Conservation (phyloP, 2,329 filamentous ascomycete species). For the Talaromyces marneffei region DNA sequence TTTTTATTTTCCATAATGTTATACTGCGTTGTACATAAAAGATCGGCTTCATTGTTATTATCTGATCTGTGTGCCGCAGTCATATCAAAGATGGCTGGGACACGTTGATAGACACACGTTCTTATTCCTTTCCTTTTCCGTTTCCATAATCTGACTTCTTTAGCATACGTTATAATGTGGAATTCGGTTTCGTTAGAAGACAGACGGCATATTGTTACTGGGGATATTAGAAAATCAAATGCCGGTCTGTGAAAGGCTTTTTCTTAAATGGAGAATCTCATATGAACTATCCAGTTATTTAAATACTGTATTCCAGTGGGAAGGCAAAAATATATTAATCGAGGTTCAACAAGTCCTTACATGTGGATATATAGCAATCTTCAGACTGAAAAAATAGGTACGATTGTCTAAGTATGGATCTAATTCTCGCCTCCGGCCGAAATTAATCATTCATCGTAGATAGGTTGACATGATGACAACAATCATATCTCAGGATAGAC, state of each 20-base stretch:
- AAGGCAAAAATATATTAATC: neutral
- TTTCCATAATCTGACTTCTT: conserved; percentile 7
- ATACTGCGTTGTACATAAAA: conserved; percentile 40
- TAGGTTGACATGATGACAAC: neutral
- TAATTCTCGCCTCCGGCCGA: too few species aligned
- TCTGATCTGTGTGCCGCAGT: conserved; percentile 27
- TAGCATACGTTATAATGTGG: neutral
- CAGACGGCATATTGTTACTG: neutral
- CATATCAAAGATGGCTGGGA: conserved; percentile 19
- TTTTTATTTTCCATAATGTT: conserved; percentile 19
- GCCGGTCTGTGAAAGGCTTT: too few species aligned
- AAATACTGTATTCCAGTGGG: too few species aligned
- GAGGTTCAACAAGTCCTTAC: neutral
- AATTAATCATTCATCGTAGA: neutral
- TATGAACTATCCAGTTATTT: too few species aligned
- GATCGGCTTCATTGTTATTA: conserved; percentile 25
- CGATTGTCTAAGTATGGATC: too few species aligned
- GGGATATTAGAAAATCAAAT: neutral
- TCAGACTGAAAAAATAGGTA: neutral
- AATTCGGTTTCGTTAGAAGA: neutral
- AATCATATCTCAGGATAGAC: conserved; percentile 42
- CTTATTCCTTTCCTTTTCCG: conserved; percentile 26
- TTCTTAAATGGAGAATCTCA: too few species aligned
- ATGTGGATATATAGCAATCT: neutral
- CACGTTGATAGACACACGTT: conserved; percentile 32